Evolutionary conservation across 805 yeast species (phyloP).

Genomic region (Maudiozyma turicensis): DNA sequence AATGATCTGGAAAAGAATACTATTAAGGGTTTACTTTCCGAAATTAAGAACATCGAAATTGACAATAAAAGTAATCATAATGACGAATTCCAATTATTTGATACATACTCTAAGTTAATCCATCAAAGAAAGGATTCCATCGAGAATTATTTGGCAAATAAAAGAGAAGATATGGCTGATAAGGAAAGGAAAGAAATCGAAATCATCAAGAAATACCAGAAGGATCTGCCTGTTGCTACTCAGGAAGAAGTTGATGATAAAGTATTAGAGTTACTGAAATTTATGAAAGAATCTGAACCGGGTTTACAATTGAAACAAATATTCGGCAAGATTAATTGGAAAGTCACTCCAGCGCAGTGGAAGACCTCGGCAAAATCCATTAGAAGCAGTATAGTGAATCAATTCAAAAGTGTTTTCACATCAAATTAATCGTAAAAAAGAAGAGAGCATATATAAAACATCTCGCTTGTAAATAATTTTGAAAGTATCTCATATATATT

Average conservation of each 20-base stretch:
- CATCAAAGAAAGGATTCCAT: slow-evolving; percentile 43
- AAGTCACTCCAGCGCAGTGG: slow-evolving; percentile 29
- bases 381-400: slow-evolving; percentile 25
- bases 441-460: not conserved
- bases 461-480: not conserved
- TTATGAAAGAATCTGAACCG: slow-evolving; percentile 13
- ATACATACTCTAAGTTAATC: slow-evolving; percentile 35
- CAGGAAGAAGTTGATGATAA: slow-evolving; percentile 34
- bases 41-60: slow-evolving; percentile 37
- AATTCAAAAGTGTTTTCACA: slow-evolving; percentile 10
- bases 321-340: slow-evolving; percentile 28
- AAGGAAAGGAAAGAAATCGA: slow-evolving; percentile 40
- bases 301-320: slow-evolving; percentile 25
- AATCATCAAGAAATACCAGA: slow-evolving; percentile 34
- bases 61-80: slow-evolving; percentile 26
- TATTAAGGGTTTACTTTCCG: slow-evolving; percentile 34
- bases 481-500: not conserved
- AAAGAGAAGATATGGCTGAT: slow-evolving; percentile 44
- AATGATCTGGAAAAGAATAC: slow-evolving; percentile 36
- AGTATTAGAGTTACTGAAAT: slow-evolving; percentile 21
- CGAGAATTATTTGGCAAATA: slow-evolving; percentile 36
- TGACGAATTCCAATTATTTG: slow-evolving; percentile 29
- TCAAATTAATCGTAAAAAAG: not conserved
- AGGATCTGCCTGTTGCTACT: slow-evolving; percentile 39
- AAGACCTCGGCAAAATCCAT: slow-evolving; percentile 28